Base-by-base conservation (phyloP, 2,329 filamentous ascomycete species). In the Colletotrichum sp. region DNA sequence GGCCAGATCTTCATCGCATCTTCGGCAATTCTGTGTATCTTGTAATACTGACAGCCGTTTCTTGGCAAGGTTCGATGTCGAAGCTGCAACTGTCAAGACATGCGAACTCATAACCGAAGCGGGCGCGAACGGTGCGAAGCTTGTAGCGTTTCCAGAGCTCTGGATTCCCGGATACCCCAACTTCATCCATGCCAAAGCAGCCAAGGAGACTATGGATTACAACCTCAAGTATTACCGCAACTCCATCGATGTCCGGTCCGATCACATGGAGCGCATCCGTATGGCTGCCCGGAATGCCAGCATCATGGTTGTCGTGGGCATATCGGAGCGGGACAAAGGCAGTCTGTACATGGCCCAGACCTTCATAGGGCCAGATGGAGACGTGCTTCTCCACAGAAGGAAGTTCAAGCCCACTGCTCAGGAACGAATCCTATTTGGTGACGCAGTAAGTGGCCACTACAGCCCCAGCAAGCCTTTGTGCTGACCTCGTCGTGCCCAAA, bases 31-130 rank as follows among this genome's bases (percentile, higher is more conserved):
- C 39, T 44, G 16, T 44, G 8, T 44, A 44, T 44, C 5, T 6
- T n/a, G 2, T n/a, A n/a, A 44, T 6, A 10, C 39, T 44, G 10
- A n/a, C 18, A n/a, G 39, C 18, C 5, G 9, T 44, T 44, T n/a
- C 18, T 44, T 44, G 5, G 3, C 9, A 5, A 44, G 39, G 39
- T 44, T 44, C 39, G 39, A 44, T 6, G 9, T 44, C 18, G 39
- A 44, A 44, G 39, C 39, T 44, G 39, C 39, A n/a, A 44, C 39
- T 44, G 18, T 67, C 3, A 93, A 93, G 80, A 92, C 91, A 10
- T 89, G 89, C 78, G 80, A 83, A 0, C 84, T 92, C 65, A 92
- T 94, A 78, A 82, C 85, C 49, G 87, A 91, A 78, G 92, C 92
- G 1, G 88, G 88, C 2, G 77, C 82, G 6, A 87, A 89, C 57